phyloP scores from a whole-genome alignment of 2,329 filamentous ascomycete genomes.

The Fusarium miscanthi region DNA sequence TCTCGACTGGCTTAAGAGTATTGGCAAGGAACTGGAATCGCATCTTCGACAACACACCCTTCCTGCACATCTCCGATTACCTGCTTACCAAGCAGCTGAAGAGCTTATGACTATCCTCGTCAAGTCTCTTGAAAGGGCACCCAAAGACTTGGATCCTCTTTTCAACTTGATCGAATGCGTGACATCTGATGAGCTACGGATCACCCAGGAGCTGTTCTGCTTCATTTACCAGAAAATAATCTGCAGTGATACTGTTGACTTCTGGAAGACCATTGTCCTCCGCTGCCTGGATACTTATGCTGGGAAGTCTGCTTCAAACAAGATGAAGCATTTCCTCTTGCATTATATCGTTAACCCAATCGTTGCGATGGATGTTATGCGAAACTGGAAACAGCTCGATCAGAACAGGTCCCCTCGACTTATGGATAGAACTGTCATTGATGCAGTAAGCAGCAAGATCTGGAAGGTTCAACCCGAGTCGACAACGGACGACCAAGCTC shows the following conservation, averaged over 20 bases:
- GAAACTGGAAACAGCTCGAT: conserved; percentile 74
- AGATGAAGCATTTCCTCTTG: conserved; percentile 91
- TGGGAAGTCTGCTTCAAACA: conserved; percentile 81
- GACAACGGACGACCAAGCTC: conserved; percentile 82
- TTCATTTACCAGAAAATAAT: conserved; percentile 91
- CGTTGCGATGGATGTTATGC: conserved; percentile 94
- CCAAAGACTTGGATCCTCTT: conserved; percentile 82
- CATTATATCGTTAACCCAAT: conserved; percentile 96
- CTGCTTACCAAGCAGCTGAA: conserved; percentile 89
- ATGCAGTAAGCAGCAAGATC: conserved; percentile 89
- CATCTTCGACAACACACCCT: conserved; percentile 78
- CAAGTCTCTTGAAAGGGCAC: conserved; percentile 78
- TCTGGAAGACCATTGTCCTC: conserved; percentile 83
- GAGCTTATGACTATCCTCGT: conserved; percentile 89
- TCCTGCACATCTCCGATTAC: conserved; percentile 78
- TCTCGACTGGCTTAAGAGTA: conserved; percentile 69
- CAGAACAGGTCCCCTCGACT: conserved; percentile 72
- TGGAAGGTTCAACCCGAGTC: conserved; percentile 92
- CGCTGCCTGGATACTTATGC: conserved; percentile 91
- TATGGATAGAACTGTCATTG: conserved; percentile 87
- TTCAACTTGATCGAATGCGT: conserved; percentile 87
- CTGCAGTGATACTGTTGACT: conserved; percentile 83
- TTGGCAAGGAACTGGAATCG: conserved; percentile 82
- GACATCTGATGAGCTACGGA: conserved; percentile 83
- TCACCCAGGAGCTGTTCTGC: conserved; percentile 77